These are phyloP conservation scores for Zymoseptoria pseudotritici DNA, from an alignment of 2,329 filamentous ascomycete species.

Conservation along the genomic window DNA sequence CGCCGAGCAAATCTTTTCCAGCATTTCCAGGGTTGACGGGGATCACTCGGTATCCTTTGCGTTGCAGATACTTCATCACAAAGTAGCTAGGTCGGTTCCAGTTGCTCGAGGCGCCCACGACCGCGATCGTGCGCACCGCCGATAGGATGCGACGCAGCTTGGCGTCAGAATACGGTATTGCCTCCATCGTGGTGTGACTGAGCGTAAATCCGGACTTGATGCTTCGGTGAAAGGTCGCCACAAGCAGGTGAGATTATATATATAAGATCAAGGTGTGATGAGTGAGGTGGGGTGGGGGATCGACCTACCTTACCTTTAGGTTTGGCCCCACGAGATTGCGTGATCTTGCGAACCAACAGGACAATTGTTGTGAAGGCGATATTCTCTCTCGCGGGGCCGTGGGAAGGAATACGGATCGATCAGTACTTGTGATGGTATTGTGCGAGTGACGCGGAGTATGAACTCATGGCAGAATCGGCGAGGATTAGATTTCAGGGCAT, in stretches of 20 bases:
- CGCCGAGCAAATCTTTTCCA: constrained; percentile 11
- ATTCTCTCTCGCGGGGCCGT: neutral
- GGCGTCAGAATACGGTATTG: constrained; percentile 12
- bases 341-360: neutral
- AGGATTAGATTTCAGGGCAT: too few relatives aligned
- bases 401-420: neutral
- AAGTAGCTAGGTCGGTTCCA: constrained; percentile 16
- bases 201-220: neutral
- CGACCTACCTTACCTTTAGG: neutral
- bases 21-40: constrained; percentile 12
- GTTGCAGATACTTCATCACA: constrained; percentile 13
- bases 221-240: constrained; percentile 1
- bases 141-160: constrained; percentile 13
- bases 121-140: constrained; percentile 9
- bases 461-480: neutral
- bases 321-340: neutral
- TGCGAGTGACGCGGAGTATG: neutral
- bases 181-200: constrained; percentile 6
- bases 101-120: constrained; percentile 12
- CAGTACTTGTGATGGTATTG: neutral
- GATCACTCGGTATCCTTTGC: constrained; percentile 15
- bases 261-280: neutral
- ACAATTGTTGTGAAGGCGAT: neutral
- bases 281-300: neutral
- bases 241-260: neutral